phyloP scores from a whole-genome alignment of 768 basidiomycete genomes.

The Leccinum uliginosum region DNA sequence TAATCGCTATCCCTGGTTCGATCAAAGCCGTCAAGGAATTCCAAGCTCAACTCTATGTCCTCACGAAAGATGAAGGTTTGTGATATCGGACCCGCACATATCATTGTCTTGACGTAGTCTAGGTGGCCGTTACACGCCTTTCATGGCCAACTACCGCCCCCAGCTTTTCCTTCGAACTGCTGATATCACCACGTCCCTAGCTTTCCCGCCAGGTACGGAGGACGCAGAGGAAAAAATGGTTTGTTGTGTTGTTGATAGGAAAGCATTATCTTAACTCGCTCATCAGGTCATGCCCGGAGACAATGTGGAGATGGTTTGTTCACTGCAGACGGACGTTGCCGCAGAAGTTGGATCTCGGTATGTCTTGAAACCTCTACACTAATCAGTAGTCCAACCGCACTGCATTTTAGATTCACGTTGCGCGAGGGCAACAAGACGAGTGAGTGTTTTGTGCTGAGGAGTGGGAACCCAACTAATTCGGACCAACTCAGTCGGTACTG shows the following conservation, averaged over 20 bases:
- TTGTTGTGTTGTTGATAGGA: constrained; percentile 9
- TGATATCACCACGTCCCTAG: constrained; percentile 81
- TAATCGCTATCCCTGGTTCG: constrained; percentile 82
- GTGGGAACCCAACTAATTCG: constrained; percentile 10
- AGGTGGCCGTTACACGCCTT: constrained; percentile 83
- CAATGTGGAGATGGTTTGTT: constrained; percentile 89
- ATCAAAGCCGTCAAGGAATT: constrained; percentile 96
- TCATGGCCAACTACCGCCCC: constrained; percentile 91
- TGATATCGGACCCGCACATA: constrained; percentile 43
- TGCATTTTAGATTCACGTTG: constrained; percentile 64
- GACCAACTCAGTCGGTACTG: constrained; percentile 72
- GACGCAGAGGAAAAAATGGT: constrained; percentile 89
- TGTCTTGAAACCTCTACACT: constrained; percentile 5
- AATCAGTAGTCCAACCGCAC: not conserved
- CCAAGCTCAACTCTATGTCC: constrained; percentile 83
- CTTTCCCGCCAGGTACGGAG: constrained; percentile 81
- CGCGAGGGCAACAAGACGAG: constrained; percentile 93
- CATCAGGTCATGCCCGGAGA: constrained; percentile 92
- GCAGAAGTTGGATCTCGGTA: constrained; percentile 82
- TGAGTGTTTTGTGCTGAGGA: constrained; percentile 33
- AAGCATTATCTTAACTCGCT: not conserved
- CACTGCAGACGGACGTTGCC: constrained; percentile 80
- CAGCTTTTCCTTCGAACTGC: constrained; percentile 96
- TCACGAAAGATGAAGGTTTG: constrained; percentile 39
- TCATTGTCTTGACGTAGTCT: constrained; percentile 8